phyloP scores from a whole-genome alignment of 2,329 filamentous ascomycete genomes.

The Penicillium thymicola region DNA sequence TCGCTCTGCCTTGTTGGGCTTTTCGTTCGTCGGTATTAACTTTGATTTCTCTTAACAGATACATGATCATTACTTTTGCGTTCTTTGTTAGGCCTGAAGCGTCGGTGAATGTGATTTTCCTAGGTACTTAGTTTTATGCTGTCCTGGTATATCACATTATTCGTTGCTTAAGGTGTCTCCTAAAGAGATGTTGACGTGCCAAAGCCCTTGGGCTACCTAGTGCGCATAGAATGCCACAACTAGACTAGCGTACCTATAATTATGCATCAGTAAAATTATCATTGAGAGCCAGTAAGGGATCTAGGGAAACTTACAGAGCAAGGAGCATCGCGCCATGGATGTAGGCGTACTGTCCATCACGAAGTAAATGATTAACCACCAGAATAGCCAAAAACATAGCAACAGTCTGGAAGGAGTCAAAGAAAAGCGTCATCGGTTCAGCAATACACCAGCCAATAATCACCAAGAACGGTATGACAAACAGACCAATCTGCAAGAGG shows the following conservation, averaged over 20 bases:
- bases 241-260: conserved; percentile 10
- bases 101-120: conserved; percentile 1
- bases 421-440: conserved; percentile 67
- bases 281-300: fast-evolving
- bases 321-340: conserved; percentile 68
- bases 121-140: background rate
- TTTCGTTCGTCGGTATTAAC: background rate
- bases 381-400: conserved; percentile 67
- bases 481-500: conserved; percentile 70
- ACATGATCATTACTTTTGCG: conserved; percentile 14
- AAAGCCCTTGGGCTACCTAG: background rate
- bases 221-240: conserved; percentile 11
- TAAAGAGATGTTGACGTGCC: background rate
- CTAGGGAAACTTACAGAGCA: conserved; percentile 35
- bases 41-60: conserved; percentile 2
- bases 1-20: background rate
- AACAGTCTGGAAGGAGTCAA: conserved; percentile 70
- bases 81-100: conserved; percentile 16
- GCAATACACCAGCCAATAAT: conserved; percentile 69
- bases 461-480: conserved; percentile 69
- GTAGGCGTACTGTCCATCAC: conserved; percentile 73
- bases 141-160: background rate
- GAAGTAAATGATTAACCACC: conserved; percentile 64
- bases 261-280: background rate
- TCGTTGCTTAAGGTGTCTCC: background rate